Evolutionary conservation across 805 yeast species (phyloP), one percentile per base, ranked within the genome.

Genomic region (Danielozyma ontarioensis): DNA sequence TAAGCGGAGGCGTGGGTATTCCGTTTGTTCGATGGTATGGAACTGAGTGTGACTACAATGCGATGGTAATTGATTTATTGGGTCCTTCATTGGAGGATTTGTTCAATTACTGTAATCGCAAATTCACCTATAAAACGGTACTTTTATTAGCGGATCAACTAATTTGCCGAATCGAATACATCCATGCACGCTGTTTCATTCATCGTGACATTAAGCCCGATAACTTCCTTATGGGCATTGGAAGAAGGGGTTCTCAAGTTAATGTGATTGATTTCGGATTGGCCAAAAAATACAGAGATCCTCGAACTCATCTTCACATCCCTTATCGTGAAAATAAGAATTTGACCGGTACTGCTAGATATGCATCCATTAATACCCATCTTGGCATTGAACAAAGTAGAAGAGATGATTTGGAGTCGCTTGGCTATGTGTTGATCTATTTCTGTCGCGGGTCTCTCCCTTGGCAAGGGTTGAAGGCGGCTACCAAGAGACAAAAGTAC

Each of bases 11-110:
- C 21, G 90, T 90, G 24, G 97, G 98, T 21, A 88, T 90, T 37
- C 97, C 98, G 3, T 89, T 88, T 62, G 88, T 90, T 22, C 78
- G 97, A 58, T 90, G 96, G 94, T 89, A 79, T 58, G 98, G 97
- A 25, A 83, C 94, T 2, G 97, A 90, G 59, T 86, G 95, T 48
- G 97, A 89, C 56, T 90, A 87, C 56, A 86, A 89, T 59, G 96
- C 97, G 25, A 82, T 90, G 89, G 97, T 90, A 26, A 90, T 90
- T 50, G 98, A 90, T 57, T 73, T 90, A 33, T 72, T 90, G 49
- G 98, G 98, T 4, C 97, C 97, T 3, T 83, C 95, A 1, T 70
- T 90, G 43, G 98, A 90, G 59, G 97, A 93, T 59, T 69, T 90
- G 47, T 90, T 90, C 74, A 90, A 90, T 65, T 93, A 90, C 60